Base-by-base conservation (phyloP, 257 asterid genomes). In the Lithospermum erythrorhizon region DNA sequence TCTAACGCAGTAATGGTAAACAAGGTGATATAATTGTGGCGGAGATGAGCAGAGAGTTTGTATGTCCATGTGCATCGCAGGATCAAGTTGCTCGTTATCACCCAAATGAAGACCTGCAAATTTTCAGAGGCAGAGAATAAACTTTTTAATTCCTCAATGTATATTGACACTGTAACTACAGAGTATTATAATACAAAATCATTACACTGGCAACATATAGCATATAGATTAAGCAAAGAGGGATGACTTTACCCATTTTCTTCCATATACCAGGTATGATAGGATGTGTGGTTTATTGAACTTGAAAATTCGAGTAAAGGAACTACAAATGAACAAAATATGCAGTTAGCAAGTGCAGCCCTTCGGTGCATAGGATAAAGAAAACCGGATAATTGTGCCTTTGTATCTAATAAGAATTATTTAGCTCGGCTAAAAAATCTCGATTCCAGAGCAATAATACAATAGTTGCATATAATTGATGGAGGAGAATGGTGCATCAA, bases 11-110 rank as follows among this genome's bases (percentile, higher is more conserved):
- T 78, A 41, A 90, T 82, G 0, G 96, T 53, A 16, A 87, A 87
- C 55, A 90, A 77, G 0, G 95, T 82, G 51, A 83, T 68, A 77
- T 87, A 85, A 72, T 90, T 90, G 62, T 85, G 93, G 53, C 96
- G 94, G 63, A 90, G 96, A 85, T 90, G 98, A 80, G 98, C 96
- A 9, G 98, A 90, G 21, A 90, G 76, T 77, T 90, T 90, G 84
- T 87, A 90, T 0, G 98, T 90, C 98, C 98, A 90, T 0, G 98
- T 83, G 84, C 98, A 90, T 15, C 98, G 79, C 66, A 90, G 83
- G 51, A 87, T 71, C 47, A 90, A 87, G 76, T 90, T 90, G 79
- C 93, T 90, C 19, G 87, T 94, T 1, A 90, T 80, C 41, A 85
- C 90, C 95, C 96, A 90, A 47, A 82, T 41, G 72, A 82, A 85